Conservation (phyloP, 2,329 filamentous ascomycete species). For the Hypocreales sp. region DNA sequence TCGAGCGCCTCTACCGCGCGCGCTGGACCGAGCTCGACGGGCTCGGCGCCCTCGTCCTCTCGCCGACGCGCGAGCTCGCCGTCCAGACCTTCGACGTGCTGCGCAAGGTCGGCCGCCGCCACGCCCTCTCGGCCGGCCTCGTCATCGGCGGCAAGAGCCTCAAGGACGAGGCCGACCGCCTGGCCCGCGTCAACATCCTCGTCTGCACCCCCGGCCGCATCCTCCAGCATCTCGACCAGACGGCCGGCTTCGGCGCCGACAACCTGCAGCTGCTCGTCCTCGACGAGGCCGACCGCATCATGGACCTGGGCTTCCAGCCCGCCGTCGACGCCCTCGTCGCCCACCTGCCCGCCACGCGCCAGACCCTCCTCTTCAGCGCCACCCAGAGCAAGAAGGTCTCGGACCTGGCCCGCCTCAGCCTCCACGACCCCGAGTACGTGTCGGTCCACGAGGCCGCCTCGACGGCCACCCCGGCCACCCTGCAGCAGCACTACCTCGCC, state of each 20-base stretch:
- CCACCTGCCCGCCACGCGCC: conserved; percentile 70
- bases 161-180: conserved; percentile 69
- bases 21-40: conserved; percentile 88
- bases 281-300: conserved; percentile 89
- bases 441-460: conserved; percentile 76
- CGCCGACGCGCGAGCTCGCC: conserved; percentile 85
- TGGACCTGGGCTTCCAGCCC: conserved; percentile 92
- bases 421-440: conserved; percentile 87
- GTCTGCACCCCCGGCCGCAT: conserved; percentile 92
- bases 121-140: conserved; percentile 81
- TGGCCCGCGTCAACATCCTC: conserved; percentile 90
- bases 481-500: conserved; percentile 85
- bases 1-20: conserved; percentile 81
- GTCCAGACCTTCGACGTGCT: conserved; percentile 96
- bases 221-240: conserved; percentile 91
- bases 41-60: conserved; percentile 80
- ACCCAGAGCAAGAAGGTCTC: conserved; percentile 93
- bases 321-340: conserved; percentile 87
- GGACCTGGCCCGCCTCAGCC: conserved; percentile 74
- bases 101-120: conserved; percentile 74
- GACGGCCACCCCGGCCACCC: conserved; percentile 63
- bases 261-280: conserved; percentile 86
- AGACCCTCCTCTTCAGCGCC: conserved; percentile 90
- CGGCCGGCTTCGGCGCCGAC: conserved; percentile 74
- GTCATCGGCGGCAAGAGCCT: conserved; percentile 89